Percentiles rank a stretch among this genome's conserved stretches.
These are phyloP conservation scores for Boletus insuetus DNA, from an alignment of 768 basidiomycete genomes.

Conservation along the genomic window DNA sequence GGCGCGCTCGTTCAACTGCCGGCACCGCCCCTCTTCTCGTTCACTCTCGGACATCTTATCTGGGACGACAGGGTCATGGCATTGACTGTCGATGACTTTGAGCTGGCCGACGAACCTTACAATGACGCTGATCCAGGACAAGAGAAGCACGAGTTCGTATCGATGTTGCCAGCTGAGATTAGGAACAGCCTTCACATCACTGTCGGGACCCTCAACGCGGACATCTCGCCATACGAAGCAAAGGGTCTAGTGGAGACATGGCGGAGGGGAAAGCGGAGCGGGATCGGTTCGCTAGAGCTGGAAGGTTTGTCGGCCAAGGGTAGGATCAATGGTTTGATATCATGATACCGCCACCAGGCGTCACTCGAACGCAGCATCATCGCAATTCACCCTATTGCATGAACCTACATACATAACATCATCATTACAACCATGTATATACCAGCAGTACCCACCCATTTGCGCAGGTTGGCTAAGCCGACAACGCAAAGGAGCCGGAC, in stretches of 20 bases:
- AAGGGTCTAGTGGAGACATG: conserved; percentile 59
- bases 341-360: neutral
- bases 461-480: no score
- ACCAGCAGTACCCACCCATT: no score
- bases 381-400: no score
- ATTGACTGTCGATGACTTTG: conserved; percentile 62
- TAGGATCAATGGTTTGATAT: conserved; percentile 27
- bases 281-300: conserved; percentile 30
- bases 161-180: conserved; percentile 44
- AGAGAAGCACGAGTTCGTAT: conserved; percentile 47
- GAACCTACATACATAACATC: no score
- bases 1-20: conserved; percentile 11
- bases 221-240: conserved; percentile 66
- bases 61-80: conserved; percentile 85
- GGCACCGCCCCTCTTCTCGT: conserved; percentile 54
- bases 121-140: conserved; percentile 30
- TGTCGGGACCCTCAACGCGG: conserved; percentile 62
- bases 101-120: conserved; percentile 31
- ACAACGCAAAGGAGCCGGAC: no score
- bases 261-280: conserved; percentile 35
- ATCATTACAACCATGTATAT: no score
- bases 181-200: conserved; percentile 74
- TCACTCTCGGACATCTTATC: conserved; percentile 58
- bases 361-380: no score
- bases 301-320: conserved; percentile 29